phyloP scores from a whole-genome alignment of 2,329 filamentous ascomycete genomes.

The Graphium sp. region DNA sequence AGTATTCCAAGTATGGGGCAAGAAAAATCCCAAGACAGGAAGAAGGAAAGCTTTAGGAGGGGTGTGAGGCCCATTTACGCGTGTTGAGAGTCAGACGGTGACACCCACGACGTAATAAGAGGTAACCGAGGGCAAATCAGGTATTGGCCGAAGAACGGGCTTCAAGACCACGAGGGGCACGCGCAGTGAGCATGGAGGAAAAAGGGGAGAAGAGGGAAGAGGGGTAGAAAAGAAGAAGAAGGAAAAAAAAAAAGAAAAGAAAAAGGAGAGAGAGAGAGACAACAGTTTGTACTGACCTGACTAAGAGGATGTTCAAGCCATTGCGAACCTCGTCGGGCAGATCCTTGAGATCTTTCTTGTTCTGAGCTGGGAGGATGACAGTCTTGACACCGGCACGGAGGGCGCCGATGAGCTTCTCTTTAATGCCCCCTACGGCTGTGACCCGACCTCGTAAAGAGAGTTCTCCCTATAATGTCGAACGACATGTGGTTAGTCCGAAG shows the following conservation, averaged over 20 bases:
- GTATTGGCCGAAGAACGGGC: no score
- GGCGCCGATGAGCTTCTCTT: conserved; percentile 95
- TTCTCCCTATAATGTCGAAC: conserved; percentile 43
- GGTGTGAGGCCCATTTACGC: no score
- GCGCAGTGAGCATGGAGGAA: no score
- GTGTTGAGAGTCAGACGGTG: no score
- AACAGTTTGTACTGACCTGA: conserved; percentile 43
- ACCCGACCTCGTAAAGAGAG: conserved; percentile 75
- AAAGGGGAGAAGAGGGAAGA: no score
- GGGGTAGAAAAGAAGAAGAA: conserved; percentile 4
- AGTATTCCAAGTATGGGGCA: no score
- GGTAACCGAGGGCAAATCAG: no score
- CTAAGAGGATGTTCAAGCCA: conserved; percentile 76
- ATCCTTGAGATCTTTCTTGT: conserved; percentile 84
- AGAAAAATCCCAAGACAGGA: no score
- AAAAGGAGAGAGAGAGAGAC: conserved; percentile 20
- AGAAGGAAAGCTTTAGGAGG: no score
- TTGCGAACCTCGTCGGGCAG: conserved; percentile 78
- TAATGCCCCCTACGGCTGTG: conserved; percentile 91
- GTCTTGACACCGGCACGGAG: conserved; percentile 87
- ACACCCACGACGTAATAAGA: no score
- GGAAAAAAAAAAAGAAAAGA: background rate
- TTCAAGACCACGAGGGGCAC: no score
- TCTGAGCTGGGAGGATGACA: conserved; percentile 73
- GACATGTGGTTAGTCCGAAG: no score